phyloP scores from a whole-genome alignment of 2,329 filamentous ascomycete genomes.

The Colletotrichum sp. region DNA sequence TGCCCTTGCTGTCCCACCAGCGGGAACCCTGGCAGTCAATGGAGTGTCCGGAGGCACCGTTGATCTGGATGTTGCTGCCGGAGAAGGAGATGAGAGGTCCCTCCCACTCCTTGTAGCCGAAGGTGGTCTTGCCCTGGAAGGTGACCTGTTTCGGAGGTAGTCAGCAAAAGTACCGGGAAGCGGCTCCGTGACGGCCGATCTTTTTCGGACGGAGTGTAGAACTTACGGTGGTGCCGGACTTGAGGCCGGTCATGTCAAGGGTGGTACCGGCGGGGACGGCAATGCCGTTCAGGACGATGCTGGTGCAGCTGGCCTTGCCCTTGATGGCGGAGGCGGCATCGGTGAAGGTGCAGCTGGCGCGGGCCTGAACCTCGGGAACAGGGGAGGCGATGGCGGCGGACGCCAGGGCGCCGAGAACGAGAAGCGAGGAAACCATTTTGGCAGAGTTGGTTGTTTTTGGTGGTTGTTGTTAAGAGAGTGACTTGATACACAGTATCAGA shows the following conservation, averaged over 20 bases:
- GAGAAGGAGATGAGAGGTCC: slow-evolving; percentile 68
- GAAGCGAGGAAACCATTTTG: slow-evolving; percentile 20
- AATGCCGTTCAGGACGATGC: slow-evolving; percentile 58
- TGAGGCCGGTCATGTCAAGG: slow-evolving; percentile 61
- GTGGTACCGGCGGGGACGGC: slow-evolving; percentile 62
- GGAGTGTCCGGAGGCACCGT: slow-evolving; percentile 53
- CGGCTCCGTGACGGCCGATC: neutral
- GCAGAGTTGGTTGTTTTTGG: neutral
- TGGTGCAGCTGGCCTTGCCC: slow-evolving; percentile 56
- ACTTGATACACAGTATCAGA: slow-evolving; percentile 13
- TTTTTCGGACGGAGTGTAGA: rapidly evolving
- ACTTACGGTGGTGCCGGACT: slow-evolving; percentile 46
- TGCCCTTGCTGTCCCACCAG: slow-evolving; percentile 68
- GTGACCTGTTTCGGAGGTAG: slow-evolving; percentile 44
- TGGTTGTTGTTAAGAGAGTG: neutral
- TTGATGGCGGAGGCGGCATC: slow-evolving; percentile 51
- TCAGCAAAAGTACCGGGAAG: slow-evolving; percentile 21
- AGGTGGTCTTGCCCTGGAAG: slow-evolving; percentile 71
- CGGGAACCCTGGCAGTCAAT: slow-evolving; percentile 61
- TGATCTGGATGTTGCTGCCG: slow-evolving; percentile 60
- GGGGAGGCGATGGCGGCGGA: slow-evolving; percentile 28
- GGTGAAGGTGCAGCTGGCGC: slow-evolving; percentile 57
- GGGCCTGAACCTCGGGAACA: slow-evolving; percentile 20
- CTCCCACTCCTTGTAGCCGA: slow-evolving; percentile 68
- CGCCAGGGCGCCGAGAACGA: slow-evolving; percentile 32